Base-by-base conservation (phyloP, 176 grass and related monocot genomes). In the Miscanthus lutarioriparius region DNA sequence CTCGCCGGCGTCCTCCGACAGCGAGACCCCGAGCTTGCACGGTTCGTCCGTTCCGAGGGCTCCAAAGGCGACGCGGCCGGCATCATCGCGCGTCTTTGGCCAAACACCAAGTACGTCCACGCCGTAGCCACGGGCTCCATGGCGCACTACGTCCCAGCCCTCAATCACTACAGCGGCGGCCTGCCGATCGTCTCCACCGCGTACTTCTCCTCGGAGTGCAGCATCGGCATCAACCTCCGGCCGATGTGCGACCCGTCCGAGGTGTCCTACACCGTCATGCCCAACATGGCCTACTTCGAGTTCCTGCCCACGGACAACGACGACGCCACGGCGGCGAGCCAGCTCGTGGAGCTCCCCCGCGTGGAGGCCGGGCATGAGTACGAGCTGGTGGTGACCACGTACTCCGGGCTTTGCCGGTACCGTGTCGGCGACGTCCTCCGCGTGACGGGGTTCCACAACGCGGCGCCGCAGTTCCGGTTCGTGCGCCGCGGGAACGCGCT, bases 221-320 rank as follows among this genome's bases (percentile, higher is more conserved):
- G 41, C 45, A 75, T 93, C 17, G 91, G 91, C 38, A 0, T 93
- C 22, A 93, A 93, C 70, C 91, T 87, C 41, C 36, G 65, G 17
- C 91, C 87, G 3, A 82, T 93, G 36, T 90, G 14, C 30, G 82
- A 92, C 69, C 93, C 96, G 1, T 81, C 89, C 0, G 91, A 98
- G 77, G 96, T 93, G 33, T 89, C 93, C 22, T 98, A 98, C 89
- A 98, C 93, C 68, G 95, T 98, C 84, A 93, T 45, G 43, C 43
- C n/a, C n/a, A n/a, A n/a, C n/a, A n/a, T n/a, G n/a, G n/a, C n/a
- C n/a, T n/a, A n/a, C 76, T 95, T 94, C 82, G 92, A 97, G 86
- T 61, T 25, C 56, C 56, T 61, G 1, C 56, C 56, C 56, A 25
- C n/a, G 56, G 56, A 61, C 56, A 20, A 2, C 54, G 22, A 0